Conservation (phyloP, 495 filamentous ascomycete species). For the Neurospora sp. region DNA sequence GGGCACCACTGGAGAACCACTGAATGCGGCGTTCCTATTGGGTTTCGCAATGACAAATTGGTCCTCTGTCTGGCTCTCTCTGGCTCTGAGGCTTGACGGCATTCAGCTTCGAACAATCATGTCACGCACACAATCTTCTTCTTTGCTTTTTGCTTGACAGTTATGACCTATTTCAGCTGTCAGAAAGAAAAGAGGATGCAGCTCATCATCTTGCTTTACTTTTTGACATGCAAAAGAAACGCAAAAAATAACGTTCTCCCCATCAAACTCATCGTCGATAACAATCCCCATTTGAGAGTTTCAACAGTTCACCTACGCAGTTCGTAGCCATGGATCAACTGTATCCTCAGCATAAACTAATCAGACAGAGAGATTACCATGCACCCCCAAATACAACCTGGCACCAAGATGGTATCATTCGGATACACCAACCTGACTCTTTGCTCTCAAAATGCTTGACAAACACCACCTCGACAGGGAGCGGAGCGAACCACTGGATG, state of each 20-base stretch:
- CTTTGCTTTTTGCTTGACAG: not conserved
- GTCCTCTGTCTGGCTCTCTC: not conserved
- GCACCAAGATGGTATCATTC: not conserved
- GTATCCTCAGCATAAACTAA: not conserved
- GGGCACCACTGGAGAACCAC: not conserved
- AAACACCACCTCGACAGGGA: not conserved
- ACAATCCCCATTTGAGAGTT: not conserved
- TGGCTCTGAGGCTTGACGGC: not conserved
- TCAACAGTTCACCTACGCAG: not conserved
- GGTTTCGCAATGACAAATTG: not conserved
- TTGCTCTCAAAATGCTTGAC: not conserved
- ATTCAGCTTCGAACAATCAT: not conserved
- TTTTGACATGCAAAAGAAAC: not conserved
- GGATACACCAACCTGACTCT: not conserved
- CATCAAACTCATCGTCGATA: not conserved
- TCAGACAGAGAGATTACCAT: not conserved
- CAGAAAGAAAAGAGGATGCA: not conserved
- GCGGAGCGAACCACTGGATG: not conserved
- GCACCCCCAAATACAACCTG: not conserved
- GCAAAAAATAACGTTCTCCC: not conserved
- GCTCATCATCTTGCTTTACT: not conserved
- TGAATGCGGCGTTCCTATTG: not conserved
- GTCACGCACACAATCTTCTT: not conserved
- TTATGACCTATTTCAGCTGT: not conserved
- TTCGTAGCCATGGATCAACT: not conserved